These are phyloP conservation scores for Bipolaris sorokiniana DNA, from an alignment of 2,329 filamentous ascomycete genomes.

Conservation along the genomic window DNA sequence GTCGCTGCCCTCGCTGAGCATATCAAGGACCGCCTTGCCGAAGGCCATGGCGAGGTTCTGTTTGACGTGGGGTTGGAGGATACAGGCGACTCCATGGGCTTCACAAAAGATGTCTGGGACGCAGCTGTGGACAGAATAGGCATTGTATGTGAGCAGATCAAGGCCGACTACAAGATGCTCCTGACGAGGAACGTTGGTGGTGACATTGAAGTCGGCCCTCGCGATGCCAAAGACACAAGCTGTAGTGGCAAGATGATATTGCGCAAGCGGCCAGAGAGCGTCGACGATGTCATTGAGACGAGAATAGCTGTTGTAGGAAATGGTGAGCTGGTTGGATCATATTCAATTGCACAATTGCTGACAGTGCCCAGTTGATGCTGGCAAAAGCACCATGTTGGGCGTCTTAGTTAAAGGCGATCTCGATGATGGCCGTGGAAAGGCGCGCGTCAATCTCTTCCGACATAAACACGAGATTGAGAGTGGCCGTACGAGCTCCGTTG, in stretches of 20 bases:
- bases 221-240: constrained; percentile 70
- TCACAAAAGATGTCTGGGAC: constrained; percentile 78
- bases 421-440: constrained; percentile 91
- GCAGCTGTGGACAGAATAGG: constrained; percentile 70
- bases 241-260: constrained; percentile 87
- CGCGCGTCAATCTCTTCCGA: constrained; percentile 92
- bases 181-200: constrained; percentile 90
- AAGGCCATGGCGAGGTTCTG: constrained; percentile 86
- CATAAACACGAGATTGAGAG: constrained; percentile 99
- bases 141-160: constrained; percentile 66
- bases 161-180: constrained; percentile 79
- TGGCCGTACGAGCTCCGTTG: constrained; percentile 92
- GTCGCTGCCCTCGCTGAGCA: constrained; percentile 68
- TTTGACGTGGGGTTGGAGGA: constrained; percentile 94
- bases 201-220: constrained; percentile 70
- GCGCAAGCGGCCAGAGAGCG: constrained; percentile 71
- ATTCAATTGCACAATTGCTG: constrained; percentile 4
- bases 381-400: constrained; percentile 94
- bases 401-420: constrained; percentile 94
- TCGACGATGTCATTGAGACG: constrained; percentile 93
- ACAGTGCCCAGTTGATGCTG: constrained; percentile 74
- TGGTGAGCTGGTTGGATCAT: constrained; percentile 56
- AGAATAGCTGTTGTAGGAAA: constrained; percentile 97
- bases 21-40: constrained; percentile 68
- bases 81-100: constrained; percentile 81